A percentile compares a stretch with the other conserved stretches of the same genome.
Evolutionary conservation across 1,284 basidiomycete genomes (phyloP).

Genomic region (Leccinum holopus): DNA sequence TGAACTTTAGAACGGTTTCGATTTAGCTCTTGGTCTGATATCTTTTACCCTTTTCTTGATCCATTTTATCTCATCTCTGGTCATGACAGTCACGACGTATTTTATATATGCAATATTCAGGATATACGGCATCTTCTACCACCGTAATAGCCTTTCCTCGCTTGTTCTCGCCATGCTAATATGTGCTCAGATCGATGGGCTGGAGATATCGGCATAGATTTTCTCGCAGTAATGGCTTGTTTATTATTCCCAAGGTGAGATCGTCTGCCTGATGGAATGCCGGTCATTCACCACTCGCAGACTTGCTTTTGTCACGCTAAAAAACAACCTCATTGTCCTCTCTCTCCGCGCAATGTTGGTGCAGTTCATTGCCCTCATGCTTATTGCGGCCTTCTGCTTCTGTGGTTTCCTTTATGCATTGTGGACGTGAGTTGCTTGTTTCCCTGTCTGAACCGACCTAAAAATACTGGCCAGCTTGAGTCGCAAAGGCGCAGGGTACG

Average conservation of each 20-base stretch:
- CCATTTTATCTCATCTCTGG: slow-evolving; percentile 17
- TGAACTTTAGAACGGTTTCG: slow-evolving; percentile 76
- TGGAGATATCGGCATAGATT: slow-evolving; percentile 64
- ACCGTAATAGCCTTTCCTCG: slow-evolving; percentile 41
- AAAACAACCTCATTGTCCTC: slow-evolving; percentile 81
- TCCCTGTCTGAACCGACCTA: slow-evolving; percentile 4
- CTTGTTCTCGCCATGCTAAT: slow-evolving; percentile 8
- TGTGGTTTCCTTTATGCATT: slow-evolving; percentile 89
- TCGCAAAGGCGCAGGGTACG: slow-evolving; percentile 46
- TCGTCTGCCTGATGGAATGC: neutral
- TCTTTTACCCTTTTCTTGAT: neutral
- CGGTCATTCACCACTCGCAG: slow-evolving; percentile 36
- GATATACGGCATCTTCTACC: slow-evolving; percentile 62
- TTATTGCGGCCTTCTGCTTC: slow-evolving; percentile 88
- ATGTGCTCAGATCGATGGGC: slow-evolving; percentile 54
- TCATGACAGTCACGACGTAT: slow-evolving; percentile 65
- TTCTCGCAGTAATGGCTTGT: slow-evolving; percentile 76
- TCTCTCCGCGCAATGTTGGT: slow-evolving; percentile 79
- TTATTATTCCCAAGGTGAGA: slow-evolving; percentile 81
- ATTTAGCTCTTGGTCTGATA: slow-evolving; percentile 74
- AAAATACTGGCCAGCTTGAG: slow-evolving; percentile 46
- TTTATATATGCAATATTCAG: slow-evolving; percentile 73
- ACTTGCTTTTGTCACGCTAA: slow-evolving; percentile 83
- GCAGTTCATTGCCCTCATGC: slow-evolving; percentile 78
- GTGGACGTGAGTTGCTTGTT: slow-evolving; percentile 67